These are phyloP conservation scores for Penicillium ucsense DNA, from an alignment of 495 filamentous ascomycete genomes.

Conservation along the genomic window DNA sequence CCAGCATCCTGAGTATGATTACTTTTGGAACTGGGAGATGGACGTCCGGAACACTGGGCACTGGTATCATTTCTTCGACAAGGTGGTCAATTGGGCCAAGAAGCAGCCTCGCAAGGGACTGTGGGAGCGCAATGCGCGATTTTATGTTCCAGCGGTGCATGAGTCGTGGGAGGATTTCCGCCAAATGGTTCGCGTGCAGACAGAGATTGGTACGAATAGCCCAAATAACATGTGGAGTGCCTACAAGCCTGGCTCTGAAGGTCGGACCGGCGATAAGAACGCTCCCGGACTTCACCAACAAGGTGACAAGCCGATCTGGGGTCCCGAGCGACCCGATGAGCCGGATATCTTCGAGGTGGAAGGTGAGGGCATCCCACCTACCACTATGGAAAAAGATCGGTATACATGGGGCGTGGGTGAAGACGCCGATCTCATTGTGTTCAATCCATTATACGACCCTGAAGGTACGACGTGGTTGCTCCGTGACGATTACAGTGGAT, in stretches of 20 bases:
- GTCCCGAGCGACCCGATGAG: slow-evolving; percentile 59
- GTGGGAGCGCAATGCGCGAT: slow-evolving; percentile 88
- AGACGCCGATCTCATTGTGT: slow-evolving; percentile 85
- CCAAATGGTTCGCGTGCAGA: slow-evolving; percentile 85
- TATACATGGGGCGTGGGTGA: slow-evolving; percentile 86
- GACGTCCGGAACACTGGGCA: slow-evolving; percentile 95
- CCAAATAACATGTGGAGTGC: slow-evolving; percentile 63
- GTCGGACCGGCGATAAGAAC: slow-evolving; percentile 23
- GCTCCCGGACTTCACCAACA: slow-evolving; percentile 31
- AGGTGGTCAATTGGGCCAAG: slow-evolving; percentile 63
- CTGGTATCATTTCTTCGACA: slow-evolving; percentile 81
- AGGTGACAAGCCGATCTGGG: slow-evolving; percentile 73
- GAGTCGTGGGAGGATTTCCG: slow-evolving; percentile 88
- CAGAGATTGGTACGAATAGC: slow-evolving; percentile 66
- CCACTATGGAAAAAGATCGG: slow-evolving; percentile 63
- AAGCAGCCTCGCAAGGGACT: slow-evolving; percentile 80
- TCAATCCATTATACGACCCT: slow-evolving; percentile 91
- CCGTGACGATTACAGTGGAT: slow-evolving; percentile 81
- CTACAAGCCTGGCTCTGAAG: slow-evolving; percentile 24
- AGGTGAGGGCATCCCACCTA: slow-evolving; percentile 60
- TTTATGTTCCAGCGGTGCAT: slow-evolving; percentile 83
- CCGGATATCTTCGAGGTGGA: slow-evolving; percentile 61
- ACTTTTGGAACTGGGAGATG: slow-evolving; percentile 99
- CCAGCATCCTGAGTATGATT: slow-evolving; percentile 86
- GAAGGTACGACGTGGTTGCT: slow-evolving; percentile 82